These are phyloP conservation scores for Echinochloa phyllopogon DNA, from an alignment of 176 grass and related monocot species.

Conservation along the genomic window DNA sequence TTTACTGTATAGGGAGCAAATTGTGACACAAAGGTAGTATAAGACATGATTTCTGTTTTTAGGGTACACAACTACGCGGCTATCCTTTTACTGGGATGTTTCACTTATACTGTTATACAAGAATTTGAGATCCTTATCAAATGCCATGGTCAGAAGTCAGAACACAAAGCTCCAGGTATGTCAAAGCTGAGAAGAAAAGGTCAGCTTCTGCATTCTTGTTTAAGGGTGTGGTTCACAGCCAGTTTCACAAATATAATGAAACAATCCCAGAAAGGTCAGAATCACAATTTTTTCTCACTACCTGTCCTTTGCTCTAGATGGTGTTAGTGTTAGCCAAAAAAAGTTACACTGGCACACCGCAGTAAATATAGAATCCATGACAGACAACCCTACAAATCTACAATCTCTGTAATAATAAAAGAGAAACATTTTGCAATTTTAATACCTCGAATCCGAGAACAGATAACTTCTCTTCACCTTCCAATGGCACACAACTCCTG, in stretches of 20 bases:
- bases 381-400: neutral
- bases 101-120: neutral
- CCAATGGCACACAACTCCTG: slow-evolving; percentile 84
- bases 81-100: neutral
- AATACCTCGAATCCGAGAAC: slow-evolving; percentile 95
- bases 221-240: slow-evolving; percentile 15
- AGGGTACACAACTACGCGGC: neutral
- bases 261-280: neutral
- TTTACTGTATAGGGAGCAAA: neutral
- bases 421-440: slow-evolving; percentile 18
- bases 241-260: neutral
- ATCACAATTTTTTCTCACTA: slow-evolving; percentile 5
- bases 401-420: slow-evolving; percentile 22
- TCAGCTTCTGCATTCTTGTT: neutral
- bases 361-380: slow-evolving; percentile 26
- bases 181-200: neutral
- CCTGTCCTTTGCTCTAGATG: neutral
- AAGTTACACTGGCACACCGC: neutral
- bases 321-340: neutral
- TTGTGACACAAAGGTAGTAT: neutral
- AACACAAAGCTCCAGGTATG: slow-evolving; percentile 9
- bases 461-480: slow-evolving; percentile 80
- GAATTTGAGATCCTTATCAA: neutral
- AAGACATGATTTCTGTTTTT: neutral
- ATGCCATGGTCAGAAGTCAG: slow-evolving; percentile 1